These are phyloP conservation scores for Hypoxylon lienhwacheense DNA, from an alignment of 495 filamentous ascomycete species.

Conservation along the genomic window DNA sequence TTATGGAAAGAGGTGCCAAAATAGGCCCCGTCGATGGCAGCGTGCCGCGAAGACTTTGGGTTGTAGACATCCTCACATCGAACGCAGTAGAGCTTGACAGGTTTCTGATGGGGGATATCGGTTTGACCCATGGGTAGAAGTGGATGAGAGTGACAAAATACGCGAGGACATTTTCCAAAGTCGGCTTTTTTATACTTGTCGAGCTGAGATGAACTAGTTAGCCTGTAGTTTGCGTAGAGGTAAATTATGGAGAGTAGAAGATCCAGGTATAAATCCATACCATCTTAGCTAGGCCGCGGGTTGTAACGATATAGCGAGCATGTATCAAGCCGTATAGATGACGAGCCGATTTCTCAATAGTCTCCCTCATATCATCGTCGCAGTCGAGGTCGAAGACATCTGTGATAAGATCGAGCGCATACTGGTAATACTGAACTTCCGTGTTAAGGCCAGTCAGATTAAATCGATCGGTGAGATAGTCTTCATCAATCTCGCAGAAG, in stretches of 20 bases:
- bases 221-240: neutral
- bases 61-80: slow-evolving; percentile 99
- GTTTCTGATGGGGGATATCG: slow-evolving; percentile 78
- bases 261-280: slow-evolving; percentile 57
- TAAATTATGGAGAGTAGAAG: no score
- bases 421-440: slow-evolving; percentile 98
- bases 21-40: slow-evolving; percentile 94
- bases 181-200: slow-evolving; percentile 98
- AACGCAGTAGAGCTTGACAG: slow-evolving; percentile 94
- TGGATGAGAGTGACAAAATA: slow-evolving; percentile 87
- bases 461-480: slow-evolving; percentile 97
- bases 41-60: slow-evolving; percentile 95
- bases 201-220: slow-evolving; percentile 58
- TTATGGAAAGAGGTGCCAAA: slow-evolving; percentile 98
- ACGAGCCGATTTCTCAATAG: slow-evolving; percentile 95
- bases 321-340: slow-evolving; percentile 97
- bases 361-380: slow-evolving; percentile 95
- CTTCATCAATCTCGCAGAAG: slow-evolving; percentile 99
- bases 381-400: slow-evolving; percentile 99
- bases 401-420: slow-evolving; percentile 98
- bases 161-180: slow-evolving; percentile 97
- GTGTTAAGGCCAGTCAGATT: slow-evolving; percentile 97
- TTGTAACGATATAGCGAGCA: slow-evolving; percentile 96
- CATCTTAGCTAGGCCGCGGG: slow-evolving; percentile 92
- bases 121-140: slow-evolving; percentile 91